Percentiles rank a stretch among this genome's conserved stretches.
Evolutionary conservation across 2,329 filamentous ascomycete genomes (phyloP).

Genomic region (Aspergillus terreus): DNA sequence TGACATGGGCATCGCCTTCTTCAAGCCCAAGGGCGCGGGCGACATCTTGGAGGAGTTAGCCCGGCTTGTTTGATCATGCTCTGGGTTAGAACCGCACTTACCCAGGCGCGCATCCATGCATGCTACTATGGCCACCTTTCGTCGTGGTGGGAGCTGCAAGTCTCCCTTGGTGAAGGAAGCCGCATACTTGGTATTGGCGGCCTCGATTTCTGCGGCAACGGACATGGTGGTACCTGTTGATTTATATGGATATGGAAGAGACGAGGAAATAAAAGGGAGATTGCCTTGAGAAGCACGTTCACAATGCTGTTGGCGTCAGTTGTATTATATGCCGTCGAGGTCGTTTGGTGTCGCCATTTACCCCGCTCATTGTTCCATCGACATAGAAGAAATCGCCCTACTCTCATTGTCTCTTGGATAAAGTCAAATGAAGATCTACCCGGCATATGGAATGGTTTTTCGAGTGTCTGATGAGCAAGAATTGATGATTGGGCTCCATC

Average conservation of each 20-base stretch:
- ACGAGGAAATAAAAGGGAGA: no score
- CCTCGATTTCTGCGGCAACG: slow-evolving; percentile 48
- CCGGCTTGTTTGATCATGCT: background rate
- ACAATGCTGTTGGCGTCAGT: background rate
- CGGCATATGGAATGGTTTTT: no score
- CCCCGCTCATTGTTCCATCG: background rate
- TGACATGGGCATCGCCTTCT: slow-evolving; percentile 73
- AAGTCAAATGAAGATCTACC: no score
- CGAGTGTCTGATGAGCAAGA: no score
- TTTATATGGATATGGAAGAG: background rate
- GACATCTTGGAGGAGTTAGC: slow-evolving; percentile 50
- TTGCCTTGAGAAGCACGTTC: background rate
- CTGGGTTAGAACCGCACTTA: slow-evolving; percentile 6
- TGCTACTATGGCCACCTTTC: slow-evolving; percentile 58
- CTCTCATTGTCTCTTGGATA: no score
- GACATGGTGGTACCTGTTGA: slow-evolving; percentile 16
- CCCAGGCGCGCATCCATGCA: slow-evolving; percentile 73
- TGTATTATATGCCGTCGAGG: background rate
- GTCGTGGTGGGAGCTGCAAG: slow-evolving; percentile 63
- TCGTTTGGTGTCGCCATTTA: background rate
- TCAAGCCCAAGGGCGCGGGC: slow-evolving; percentile 65
- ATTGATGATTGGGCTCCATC: no score
- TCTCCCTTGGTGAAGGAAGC: slow-evolving; percentile 62
- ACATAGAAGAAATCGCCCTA: no score
- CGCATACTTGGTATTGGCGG: slow-evolving; percentile 57